Percentiles rank a stretch among this genome's conserved stretches.
Conservation (phyloP, 352 stramenopile genomes). For the Phytophthora vignae region DNA sequence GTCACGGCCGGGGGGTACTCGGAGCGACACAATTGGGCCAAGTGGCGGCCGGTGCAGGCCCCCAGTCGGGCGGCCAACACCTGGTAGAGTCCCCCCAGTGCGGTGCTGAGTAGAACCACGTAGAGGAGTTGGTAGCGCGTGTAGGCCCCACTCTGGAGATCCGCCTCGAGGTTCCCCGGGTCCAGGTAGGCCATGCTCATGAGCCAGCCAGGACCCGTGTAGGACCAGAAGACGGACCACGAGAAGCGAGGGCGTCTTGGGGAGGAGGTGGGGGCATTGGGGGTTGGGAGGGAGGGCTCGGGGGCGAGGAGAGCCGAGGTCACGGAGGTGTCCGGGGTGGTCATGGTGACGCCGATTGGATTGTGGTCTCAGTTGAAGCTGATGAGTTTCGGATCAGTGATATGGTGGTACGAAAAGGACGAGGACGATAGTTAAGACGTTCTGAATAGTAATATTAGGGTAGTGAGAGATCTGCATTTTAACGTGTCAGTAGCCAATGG, state of each 20-base stretch:
- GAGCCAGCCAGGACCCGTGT: conserved; percentile 65
- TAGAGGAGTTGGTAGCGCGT: conserved; percentile 88
- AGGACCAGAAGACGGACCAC: conserved; percentile 65
- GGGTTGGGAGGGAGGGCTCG: background rate
- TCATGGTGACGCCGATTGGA: background rate
- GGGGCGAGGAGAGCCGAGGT: background rate
- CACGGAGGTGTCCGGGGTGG: background rate
- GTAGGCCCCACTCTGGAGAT: conserved; percentile 91
- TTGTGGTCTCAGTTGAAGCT: background rate
- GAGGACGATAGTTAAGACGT: too few species aligned
- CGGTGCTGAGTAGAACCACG: conserved; percentile 84
- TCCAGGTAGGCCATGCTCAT: conserved; percentile 92
- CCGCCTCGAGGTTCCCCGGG: conserved; percentile 93
- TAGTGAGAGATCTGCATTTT: too few species aligned
- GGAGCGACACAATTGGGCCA: conserved; percentile 79
- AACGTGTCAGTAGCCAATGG: background rate
- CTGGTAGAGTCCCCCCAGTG: conserved; percentile 90
- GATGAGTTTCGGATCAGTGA: background rate
- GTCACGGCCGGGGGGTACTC: conserved; percentile 68
- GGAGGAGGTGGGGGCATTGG: background rate
- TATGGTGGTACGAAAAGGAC: too few species aligned
- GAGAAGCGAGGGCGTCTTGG: conserved; percentile 43
- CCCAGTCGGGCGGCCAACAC: conserved; percentile 87
- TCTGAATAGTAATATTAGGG: too few species aligned
- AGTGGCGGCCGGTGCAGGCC: conserved; percentile 82